Conservation (phyloP, 805 yeast genomes). For the Yarrowia sp. region DNA sequence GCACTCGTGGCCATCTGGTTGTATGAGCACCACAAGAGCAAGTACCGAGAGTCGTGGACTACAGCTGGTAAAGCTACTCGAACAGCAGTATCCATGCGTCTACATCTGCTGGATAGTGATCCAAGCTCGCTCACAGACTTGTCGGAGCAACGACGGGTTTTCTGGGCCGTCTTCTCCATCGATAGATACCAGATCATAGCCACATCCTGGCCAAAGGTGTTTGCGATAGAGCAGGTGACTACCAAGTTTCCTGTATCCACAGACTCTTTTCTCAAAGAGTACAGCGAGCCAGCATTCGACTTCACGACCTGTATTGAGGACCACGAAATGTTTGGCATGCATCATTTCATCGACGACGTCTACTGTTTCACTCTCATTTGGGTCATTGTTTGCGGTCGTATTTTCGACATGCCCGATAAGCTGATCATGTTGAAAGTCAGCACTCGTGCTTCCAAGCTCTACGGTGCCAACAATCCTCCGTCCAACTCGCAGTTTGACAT, state of each 20-base stretch:
- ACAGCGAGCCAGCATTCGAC: conserved; percentile 1
- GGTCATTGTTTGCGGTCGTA: conserved; percentile 5
- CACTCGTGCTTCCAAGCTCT: background rate
- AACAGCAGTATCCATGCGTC: background rate
- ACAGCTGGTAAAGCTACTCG: conserved; percentile 5
- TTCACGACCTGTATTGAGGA: conserved; percentile 6
- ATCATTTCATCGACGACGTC: conserved; percentile 12
- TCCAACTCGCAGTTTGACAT: background rate
- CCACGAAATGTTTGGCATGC: conserved; percentile 17
- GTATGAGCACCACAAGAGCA: conserved; percentile 1
- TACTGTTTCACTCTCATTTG: conserved; percentile 10
- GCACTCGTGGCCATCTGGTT: background rate
- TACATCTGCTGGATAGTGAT: background rate
- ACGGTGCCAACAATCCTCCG: background rate
- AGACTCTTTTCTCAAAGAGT: conserved; percentile 8
- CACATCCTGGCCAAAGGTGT: conserved; percentile 8
- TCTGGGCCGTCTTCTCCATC: conserved; percentile 13
- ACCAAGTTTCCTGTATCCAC: conserved; percentile 10
- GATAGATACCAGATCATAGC: conserved; percentile 17
- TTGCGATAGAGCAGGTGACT: background rate
- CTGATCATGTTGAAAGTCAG: background rate
- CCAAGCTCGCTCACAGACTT: background rate
- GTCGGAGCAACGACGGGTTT: background rate
- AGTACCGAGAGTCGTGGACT: conserved; percentile 1
- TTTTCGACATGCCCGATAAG: conserved; percentile 17